Base-by-base conservation (phyloP, 2,329 filamentous ascomycete genomes). In the Aspergillus unguis region DNA sequence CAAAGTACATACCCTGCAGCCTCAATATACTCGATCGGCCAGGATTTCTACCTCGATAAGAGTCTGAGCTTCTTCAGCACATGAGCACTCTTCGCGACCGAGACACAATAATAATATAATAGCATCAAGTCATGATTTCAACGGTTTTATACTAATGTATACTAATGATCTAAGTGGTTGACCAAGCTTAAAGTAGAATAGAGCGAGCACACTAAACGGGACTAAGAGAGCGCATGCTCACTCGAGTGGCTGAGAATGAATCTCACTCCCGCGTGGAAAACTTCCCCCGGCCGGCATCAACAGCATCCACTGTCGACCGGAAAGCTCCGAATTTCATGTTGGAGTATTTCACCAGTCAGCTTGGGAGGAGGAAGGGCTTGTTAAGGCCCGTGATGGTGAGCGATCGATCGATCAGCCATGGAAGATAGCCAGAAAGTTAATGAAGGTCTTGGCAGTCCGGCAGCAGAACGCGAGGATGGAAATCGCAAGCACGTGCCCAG, bases 211-310 rank as follows among this genome's bases (percentile, higher is more conserved):
- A 28, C 11, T 43, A 27, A 37, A 44, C 7, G 26, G 6, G 23
- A 3, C n/a, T 42, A 45, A 49, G 32, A 31, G 51, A 54, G 51
- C 55, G 54, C 52, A 48, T 57, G 55, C 55, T 52, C n/a, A 50
- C 55, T 50, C 35, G 55, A 57, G 48, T 55, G 55, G 55, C 49
- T 50, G 37, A 55, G 38, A 53, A 37, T 33, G 47, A 38, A 36
- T 38, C 43, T 49, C 26, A 8, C 17, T 17, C 17, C 17, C 17
- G 17, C 17, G 17, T 45, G 9, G n/a, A 38, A 27, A 36, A 35
- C n/a, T 26, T 35, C 27, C 36, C 31, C 25, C 44, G 23, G 8
- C n/a, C 31, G 36, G 36, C 23, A 6, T 23, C n/a, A 25, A 23
- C 17, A 17, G 33, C 33, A 43, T 31, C 26, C 27, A 29, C 27